Evolutionary conservation across 768 basidiomycete species (phyloP).

Genomic region (Mycena floridula): DNA sequence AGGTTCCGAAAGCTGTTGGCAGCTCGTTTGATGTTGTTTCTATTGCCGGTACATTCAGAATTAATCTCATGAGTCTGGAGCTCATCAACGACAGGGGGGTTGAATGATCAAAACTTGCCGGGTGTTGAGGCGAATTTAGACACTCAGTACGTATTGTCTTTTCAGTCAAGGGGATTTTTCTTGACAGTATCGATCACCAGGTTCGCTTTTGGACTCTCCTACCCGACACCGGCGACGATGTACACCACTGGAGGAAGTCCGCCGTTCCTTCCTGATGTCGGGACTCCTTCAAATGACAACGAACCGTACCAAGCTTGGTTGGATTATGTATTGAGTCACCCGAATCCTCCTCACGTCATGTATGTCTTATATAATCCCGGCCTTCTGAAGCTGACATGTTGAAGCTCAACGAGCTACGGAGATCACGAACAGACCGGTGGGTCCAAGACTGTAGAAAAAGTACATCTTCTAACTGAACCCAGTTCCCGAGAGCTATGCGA

Average conservation of each 20-base stretch:
- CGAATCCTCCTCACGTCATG: conserved; percentile 17
- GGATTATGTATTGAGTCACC: not conserved
- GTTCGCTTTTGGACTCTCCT: conserved; percentile 7
- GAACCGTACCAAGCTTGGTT: conserved; percentile 1
- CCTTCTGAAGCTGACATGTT: conserved; percentile 22
- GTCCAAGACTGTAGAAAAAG: not conserved
- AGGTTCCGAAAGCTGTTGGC: conserved; percentile 20
- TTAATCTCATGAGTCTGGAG: conserved; percentile 19
- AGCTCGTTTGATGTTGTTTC: conserved; percentile 12
- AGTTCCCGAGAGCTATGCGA: conserved; percentile 30
- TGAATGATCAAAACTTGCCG: conserved; percentile 5
- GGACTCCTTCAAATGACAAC: conserved; percentile 1
- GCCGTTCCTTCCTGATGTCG: not conserved
- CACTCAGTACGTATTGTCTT: conserved; percentile 24
- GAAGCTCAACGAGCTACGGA: conserved; percentile 23
- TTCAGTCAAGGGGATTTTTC: not conserved
- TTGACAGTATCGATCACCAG: conserved; percentile 12
- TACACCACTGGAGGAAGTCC: conserved; percentile 5
- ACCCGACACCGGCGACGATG: conserved; percentile 36
- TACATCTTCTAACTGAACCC: conserved; percentile 1
- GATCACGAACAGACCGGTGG: conserved; percentile 5
- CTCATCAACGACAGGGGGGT: conserved; percentile 8
- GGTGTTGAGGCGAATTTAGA: conserved; percentile 24
- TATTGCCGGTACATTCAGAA: conserved; percentile 4
- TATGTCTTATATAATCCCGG: conserved; percentile 14